phyloP scores from a whole-genome alignment of 2,329 filamentous ascomycete species.

The Trichoderma semiorbis region DNA sequence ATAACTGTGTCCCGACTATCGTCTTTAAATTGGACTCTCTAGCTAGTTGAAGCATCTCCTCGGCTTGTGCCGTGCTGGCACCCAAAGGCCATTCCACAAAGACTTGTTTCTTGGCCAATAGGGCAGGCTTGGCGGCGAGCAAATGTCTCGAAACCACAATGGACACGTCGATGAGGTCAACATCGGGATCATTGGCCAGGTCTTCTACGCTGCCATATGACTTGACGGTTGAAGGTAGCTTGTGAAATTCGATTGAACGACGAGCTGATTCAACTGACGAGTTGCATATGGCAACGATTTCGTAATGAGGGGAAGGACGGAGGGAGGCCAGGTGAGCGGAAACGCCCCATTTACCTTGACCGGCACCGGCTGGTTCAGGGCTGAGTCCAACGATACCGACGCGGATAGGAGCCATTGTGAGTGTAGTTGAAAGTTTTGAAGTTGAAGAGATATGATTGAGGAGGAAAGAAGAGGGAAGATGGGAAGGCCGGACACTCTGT shows the following conservation, averaged over 20 bases:
- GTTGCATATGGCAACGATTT: conserved; percentile 49
- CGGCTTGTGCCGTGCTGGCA: conserved; percentile 34
- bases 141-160: conserved; percentile 50
- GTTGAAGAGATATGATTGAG: not conserved
- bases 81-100: conserved; percentile 56
- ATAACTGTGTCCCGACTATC: conserved; percentile 47
- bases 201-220: conserved; percentile 44
- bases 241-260: conserved; percentile 39
- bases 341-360: conserved; percentile 43
- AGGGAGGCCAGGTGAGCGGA: conserved; percentile 48
- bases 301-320: conserved; percentile 35
- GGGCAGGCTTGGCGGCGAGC: conserved; percentile 23
- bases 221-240: conserved; percentile 36
- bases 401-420: conserved; percentile 22
- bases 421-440: not conserved
- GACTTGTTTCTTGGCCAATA: conserved; percentile 46
- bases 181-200: conserved; percentile 43
- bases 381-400: conserved; percentile 23
- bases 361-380: not conserved
- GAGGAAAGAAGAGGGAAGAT: not conserved
- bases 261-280: conserved; percentile 41
- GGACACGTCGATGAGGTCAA: conserved; percentile 50
- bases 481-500: too few relatives aligned
- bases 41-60: conserved; percentile 37
- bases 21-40: conserved; percentile 33